Base-by-base conservation (phyloP, 108 stramenopile genomes). In the Discostella pseudostelligera region DNA sequence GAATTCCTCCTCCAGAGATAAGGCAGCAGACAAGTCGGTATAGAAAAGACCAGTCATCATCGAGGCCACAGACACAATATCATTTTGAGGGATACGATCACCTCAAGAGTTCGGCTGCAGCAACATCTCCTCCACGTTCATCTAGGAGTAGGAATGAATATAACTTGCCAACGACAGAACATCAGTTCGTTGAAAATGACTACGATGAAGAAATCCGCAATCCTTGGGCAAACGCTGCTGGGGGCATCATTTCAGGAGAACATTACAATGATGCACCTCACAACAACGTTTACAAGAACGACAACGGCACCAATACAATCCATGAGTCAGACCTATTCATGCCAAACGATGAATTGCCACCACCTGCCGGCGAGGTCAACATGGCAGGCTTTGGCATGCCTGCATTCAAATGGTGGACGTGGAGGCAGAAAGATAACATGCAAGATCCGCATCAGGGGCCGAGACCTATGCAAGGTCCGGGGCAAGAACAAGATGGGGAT, bases 381-480 rank as follows among this genome's bases (percentile, higher is more conserved):
- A 16, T 54, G 32, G 12, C 12, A 5, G 53, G 53, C 26, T 8
- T 25, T 16, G 53, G 53, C 4, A 54, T 54, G 53, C 53, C 53
- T 7, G 11, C 53, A 36, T 54, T 54, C 53, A 54, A 54, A 54
- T 54, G 53, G 53, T 54, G 53, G 53, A 54, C 32, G 29, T 51
- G 50, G 50, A 51, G 26, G 26, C 50, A 51, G 26, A 21, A 26
- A 24, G 22, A 51, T 1, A 19, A 2, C 48, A 20, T n/a, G 48
- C 14, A 47, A 25, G 48, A 49, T 3, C 24, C 8, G 9, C 22
- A 24, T 49, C 48, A 49, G 48, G 17, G 17, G 44, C 44, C 44
- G 8, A 22, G 47, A 22, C 17, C 8, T 8, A 13, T 14, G 51
- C 26, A 53, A 28, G 51, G 26, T 25, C 26, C 12, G 1, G 14